phyloP scores from a whole-genome alignment of 331 rosid genomes.

The Ulmus americana region DNA sequence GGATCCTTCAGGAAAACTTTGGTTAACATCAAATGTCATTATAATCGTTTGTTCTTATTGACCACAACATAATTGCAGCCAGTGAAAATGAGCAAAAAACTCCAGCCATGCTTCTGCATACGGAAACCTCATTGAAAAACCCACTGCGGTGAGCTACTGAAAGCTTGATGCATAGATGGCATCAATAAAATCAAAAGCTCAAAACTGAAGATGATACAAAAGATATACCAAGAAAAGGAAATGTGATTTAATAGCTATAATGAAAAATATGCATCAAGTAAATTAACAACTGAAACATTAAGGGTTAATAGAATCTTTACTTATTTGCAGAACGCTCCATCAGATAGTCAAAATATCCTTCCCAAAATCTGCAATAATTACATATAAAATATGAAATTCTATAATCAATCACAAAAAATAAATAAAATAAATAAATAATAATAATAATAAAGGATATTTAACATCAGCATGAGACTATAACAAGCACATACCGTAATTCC shows the following conservation, averaged over 20 bases:
- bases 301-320: constrained; percentile 38
- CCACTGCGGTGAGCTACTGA: background rate
- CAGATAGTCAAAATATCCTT: constrained; percentile 88
- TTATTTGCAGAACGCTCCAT: constrained; percentile 83
- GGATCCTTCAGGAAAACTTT: no score
- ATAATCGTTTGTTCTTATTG: no score
- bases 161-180: constrained; percentile 3
- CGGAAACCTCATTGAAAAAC: background rate
- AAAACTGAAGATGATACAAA: background rate
- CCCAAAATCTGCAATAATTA: constrained; percentile 77
- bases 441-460: background rate
- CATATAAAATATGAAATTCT: constrained; percentile 7
- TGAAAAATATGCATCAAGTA: background rate
- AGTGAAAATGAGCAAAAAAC: background rate
- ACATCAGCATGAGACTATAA: background rate
- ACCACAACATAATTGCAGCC: background rate
- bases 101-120: background rate
- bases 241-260: background rate
- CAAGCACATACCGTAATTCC: constrained; percentile 63
- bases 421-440: no score
- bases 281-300: background rate
- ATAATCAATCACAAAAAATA: background rate
- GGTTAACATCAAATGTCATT: no score
- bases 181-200: background rate
- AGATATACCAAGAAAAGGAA: no score